Evolutionary conservation across 2,329 filamentous ascomycete species (phyloP), one percentile per base, ranked within the genome.

Genomic region (Diaporthe citriasiana): DNA sequence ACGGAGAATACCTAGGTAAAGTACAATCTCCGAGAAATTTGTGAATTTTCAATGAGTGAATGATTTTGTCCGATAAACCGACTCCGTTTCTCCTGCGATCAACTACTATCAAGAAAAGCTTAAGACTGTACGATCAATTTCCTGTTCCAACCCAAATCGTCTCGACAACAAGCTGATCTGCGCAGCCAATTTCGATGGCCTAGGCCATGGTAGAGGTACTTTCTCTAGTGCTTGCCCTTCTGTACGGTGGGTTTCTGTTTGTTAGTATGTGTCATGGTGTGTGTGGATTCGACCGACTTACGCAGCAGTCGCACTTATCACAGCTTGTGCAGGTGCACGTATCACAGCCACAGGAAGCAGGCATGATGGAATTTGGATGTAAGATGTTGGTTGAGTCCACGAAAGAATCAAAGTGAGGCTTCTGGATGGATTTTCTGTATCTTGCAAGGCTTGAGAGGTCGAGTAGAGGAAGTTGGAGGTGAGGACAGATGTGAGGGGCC

Each of bases 251-350:
- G 8, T 8, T 15, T 22, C n/a, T 17, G 10, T 1, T 10, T 25
- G 7, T 51, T 33, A 38, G 60, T 3, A 51, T 7, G 13, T 51
- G 9, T 25, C 30, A 15, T 25, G 22, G 3, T 33, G 13, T 30
- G 4, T 27, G 13, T 10, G 13, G 19, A n/a, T 38, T 3, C 1
- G 50, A 30, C 6, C 22, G 15, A 65, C 73, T 68, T 70, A 74
- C 73, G 69, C 73, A 74, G 70, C 73, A 74, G 12, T 42, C 45
- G 17, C 73, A 74, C 19, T 69, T 45, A 35, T 71, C 63, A 33
- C 73, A 74, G 63, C 53, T 74, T 4, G 70, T 35, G 70, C 73
- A 72, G 5, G 70, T 65, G 55, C 73, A 73, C 22, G 45, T 56
- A 4, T 59, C 65, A 47, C 70, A 74, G 19, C 73, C 70, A 65